phyloP scores from a whole-genome alignment of 1,139 yeast genomes.

The Suhomyces yuchorum region DNA sequence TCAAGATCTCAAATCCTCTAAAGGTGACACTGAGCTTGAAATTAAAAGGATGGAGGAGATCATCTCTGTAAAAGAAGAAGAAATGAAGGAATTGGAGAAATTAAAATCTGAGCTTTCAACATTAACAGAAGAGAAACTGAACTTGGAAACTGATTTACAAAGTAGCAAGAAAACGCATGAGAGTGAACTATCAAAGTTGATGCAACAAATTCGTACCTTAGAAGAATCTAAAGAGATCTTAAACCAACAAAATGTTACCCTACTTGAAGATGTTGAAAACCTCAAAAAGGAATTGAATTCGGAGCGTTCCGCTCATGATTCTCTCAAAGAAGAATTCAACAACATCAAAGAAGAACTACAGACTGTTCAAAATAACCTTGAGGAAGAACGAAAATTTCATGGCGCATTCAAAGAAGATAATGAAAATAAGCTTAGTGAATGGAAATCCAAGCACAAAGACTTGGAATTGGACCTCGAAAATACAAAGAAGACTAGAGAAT shows the following conservation, averaged over 20 bases:
- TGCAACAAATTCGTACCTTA: conserved; percentile 1
- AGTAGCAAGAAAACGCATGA: not conserved
- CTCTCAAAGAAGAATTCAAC: conserved; percentile 20
- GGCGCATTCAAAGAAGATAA: not conserved
- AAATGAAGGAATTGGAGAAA: conserved; percentile 5
- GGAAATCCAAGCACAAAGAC: not conserved
- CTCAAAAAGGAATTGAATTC: conserved; percentile 7
- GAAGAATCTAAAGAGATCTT: conserved; percentile 6
- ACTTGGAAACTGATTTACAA: not conserved
- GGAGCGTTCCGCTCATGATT: not conserved
- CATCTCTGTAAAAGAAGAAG: conserved; percentile 19
- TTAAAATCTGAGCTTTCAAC: conserved; percentile 9
- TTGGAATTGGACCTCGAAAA: conserved; percentile 1
- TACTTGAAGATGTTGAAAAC: conserved; percentile 20
- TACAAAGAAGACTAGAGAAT: conserved; percentile 1
- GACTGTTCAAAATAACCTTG: not conserved
- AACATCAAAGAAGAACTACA: conserved; percentile 9
- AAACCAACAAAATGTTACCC: conserved; percentile 8
- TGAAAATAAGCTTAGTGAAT: not conserved
- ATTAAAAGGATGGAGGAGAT: conserved; percentile 9
- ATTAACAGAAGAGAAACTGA: conserved; percentile 14
- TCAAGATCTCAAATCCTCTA: conserved; percentile 39
- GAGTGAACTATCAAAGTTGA: not conserved
- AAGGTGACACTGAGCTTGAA: conserved; percentile 18
- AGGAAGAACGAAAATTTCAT: not conserved